These are phyloP conservation scores for Fusarium armeniacum DNA, from an alignment of 2,329 filamentous ascomycete species.

Conservation along the genomic window DNA sequence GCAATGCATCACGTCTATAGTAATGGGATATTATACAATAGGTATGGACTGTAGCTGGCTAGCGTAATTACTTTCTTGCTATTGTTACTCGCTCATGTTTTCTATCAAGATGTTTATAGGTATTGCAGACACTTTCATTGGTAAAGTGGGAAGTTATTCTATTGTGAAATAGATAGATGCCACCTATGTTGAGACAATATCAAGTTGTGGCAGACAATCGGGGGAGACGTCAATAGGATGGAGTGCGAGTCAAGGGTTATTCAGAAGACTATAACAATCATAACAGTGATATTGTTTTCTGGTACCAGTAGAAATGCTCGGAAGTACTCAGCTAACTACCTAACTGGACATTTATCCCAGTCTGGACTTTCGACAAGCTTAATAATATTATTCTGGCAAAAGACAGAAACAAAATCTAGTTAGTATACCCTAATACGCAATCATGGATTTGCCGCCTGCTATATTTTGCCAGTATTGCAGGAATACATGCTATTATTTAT, in stretches of 20 bases:
- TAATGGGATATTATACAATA: no score
- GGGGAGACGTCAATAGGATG: neutral
- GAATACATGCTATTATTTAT: slow-evolving; percentile 1
- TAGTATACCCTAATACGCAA: neutral
- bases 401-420: neutral
- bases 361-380: neutral
- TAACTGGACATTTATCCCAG: neutral
- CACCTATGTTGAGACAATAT: no score
- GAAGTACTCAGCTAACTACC: neutral
- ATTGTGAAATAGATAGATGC: neutral
- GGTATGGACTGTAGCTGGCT: no score
- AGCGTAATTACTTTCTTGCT: no score
- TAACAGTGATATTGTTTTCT: neutral
- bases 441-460: neutral
- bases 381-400: neutral
- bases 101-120: no score
- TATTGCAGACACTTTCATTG: no score
- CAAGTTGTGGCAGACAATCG: neutral
- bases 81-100: neutral
- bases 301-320: neutral
- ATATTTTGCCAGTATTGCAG: slow-evolving; percentile 11
- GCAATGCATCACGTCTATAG: no score
- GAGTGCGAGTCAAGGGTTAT: neutral
- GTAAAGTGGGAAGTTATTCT: neutral
- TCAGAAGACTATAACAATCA: neutral